phyloP scores from a whole-genome alignment of 2,329 filamentous ascomycete species.

The Colletotrichum sansevieriae region DNA sequence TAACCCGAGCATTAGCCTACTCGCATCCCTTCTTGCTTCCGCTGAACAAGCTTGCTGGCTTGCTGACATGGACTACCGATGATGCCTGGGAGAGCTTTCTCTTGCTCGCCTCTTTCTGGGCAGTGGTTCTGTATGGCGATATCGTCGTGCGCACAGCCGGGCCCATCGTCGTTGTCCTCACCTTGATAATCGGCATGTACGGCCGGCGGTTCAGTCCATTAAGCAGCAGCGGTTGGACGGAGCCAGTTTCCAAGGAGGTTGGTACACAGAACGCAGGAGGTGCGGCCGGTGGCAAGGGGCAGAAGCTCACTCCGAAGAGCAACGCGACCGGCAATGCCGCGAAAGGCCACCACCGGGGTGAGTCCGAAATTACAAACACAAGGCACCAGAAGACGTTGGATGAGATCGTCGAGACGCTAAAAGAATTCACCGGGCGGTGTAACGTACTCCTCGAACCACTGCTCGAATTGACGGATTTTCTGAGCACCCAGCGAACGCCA shows the following conservation, averaged over 20 bases:
- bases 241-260: constrained; percentile 55
- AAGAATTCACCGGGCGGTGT: constrained; percentile 90
- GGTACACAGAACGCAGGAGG: constrained; percentile 36
- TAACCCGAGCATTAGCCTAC: constrained; percentile 94
- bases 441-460: constrained; percentile 93
- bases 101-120: constrained; percentile 88
- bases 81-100: constrained; percentile 99
- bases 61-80: constrained; percentile 93
- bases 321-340: constrained; percentile 45
- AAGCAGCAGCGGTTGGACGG: constrained; percentile 83
- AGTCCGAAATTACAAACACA: constrained; percentile 72
- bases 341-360: constrained; percentile 57
- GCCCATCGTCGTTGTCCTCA: constrained; percentile 83
- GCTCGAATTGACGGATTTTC: constrained; percentile 89
- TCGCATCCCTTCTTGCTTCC: constrained; percentile 94
- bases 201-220: constrained; percentile 88
- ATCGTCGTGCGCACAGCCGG: constrained; percentile 83
- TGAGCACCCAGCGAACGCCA: constrained; percentile 90
- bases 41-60: constrained; percentile 84
- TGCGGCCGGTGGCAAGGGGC: constrained; percentile 22
- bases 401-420: constrained; percentile 95
- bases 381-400: constrained; percentile 94
- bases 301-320: constrained; percentile 40
- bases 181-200: constrained; percentile 93
- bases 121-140: constrained; percentile 86